Conservation (phyloP, 164 flowering plant genomes). For the Santalum album region DNA sequence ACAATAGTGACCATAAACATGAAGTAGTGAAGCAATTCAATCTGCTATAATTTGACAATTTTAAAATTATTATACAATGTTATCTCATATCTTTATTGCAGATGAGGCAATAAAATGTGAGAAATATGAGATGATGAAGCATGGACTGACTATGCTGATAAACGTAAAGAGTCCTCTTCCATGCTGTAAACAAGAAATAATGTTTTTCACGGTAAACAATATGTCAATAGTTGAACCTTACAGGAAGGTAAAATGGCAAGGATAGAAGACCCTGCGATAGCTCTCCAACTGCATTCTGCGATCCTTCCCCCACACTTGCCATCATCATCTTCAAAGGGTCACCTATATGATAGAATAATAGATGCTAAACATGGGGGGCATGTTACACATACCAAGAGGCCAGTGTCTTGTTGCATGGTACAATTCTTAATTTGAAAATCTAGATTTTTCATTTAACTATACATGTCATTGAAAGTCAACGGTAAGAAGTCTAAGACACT, state of each 20-base stretch:
- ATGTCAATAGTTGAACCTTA: constrained; percentile 22
- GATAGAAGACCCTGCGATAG: constrained; percentile 26
- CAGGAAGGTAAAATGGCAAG: constrained; percentile 36
- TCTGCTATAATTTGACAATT: neutral
- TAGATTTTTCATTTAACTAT: too few relatives aligned
- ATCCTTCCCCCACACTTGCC: constrained; percentile 24
- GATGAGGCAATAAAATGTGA: neutral
- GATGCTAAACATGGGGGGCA: neutral
- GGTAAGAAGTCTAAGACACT: too few relatives aligned
- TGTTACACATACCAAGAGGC: too few relatives aligned
- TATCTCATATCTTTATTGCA: neutral
- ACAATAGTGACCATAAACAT: neutral
- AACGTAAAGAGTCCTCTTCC: too few relatives aligned
- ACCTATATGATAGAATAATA: constrained; percentile 20
- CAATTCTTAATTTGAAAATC: too few relatives aligned
- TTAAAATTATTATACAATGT: neutral
- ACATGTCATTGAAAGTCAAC: too few relatives aligned
- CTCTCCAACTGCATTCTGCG: constrained; percentile 28
- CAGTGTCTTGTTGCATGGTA: too few relatives aligned
- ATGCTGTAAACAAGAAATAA: neutral
- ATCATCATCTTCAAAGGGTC: constrained; percentile 27
- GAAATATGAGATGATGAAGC: neutral
- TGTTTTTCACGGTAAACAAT: neutral
- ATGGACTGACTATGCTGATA: too few relatives aligned
- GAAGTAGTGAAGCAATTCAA: neutral